Evolutionary conservation across 2,329 filamentous ascomycete species (phyloP), one percentile per base, ranked within the genome.

Genomic region (Sphaerulina vaccinii): DNA sequence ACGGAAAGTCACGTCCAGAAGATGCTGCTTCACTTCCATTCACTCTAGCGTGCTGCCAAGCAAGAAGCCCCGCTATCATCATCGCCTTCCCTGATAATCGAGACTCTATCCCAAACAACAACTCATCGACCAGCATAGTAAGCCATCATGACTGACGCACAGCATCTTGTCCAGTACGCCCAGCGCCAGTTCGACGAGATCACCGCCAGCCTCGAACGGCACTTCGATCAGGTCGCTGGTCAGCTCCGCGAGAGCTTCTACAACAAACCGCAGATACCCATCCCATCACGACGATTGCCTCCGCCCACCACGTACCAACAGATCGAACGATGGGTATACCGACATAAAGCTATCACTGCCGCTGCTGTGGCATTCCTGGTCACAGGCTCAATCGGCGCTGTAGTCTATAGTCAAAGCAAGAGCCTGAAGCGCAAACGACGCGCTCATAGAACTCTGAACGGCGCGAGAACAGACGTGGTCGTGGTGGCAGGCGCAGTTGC

Each of bases 401-500:
- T 79, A 35, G 64, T 85, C 49, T 77, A 83, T 51, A 81, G 82
- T 53, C 76, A 80, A 49, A 83, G 81, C 54, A 87, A 84, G 68
- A 80, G 79, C 42, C 71, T 79, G 59, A 76, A 74, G 27, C 78
- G 76, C 62, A 86, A 85, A 69, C 82, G 92, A 58, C 82, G 89
- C 57, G 93, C 91, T 9, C 85, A 80, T 71, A 83, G 87, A 49
- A 88, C 90, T 2, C 79, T 80, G 43, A 95, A 90, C 72, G 93
- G 93, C 19, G 89, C 88, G 3, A 81, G 93, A 47, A 84, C 86
- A 58, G 93, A 99, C 70, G 92, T 97, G 48, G 78, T 86, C 32
- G 87, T 97, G 22, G 81, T 97, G 56, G 90, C 90, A 18, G 92
- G 92, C n/a, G 90, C 89, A 16, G 87, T 90, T 2, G 83, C 86